Evolutionary conservation across 2,329 filamentous ascomycete genomes (phyloP).

Genomic region (Cladophialophora chaetospira): DNA sequence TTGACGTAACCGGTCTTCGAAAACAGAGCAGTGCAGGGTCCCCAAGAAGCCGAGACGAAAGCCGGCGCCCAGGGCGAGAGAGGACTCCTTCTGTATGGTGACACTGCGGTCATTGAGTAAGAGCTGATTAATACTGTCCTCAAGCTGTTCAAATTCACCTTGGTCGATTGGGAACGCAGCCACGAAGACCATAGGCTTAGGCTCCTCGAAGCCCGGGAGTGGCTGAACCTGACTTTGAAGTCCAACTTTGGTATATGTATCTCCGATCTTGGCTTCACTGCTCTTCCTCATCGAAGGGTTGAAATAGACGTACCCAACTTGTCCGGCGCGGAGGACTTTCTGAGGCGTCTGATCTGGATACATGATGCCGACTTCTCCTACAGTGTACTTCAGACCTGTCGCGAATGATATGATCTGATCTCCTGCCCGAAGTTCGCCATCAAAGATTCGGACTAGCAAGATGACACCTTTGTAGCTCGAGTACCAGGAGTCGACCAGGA

Average conservation of each 20-base stretch:
- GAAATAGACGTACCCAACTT: slow-evolving; percentile 96
- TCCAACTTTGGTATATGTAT: slow-evolving; percentile 86
- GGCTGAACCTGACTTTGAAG: slow-evolving; percentile 74
- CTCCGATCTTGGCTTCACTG: slow-evolving; percentile 92
- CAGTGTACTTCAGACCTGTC: slow-evolving; percentile 84
- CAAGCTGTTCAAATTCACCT: slow-evolving; percentile 78
- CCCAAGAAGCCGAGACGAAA: slow-evolving; percentile 94
- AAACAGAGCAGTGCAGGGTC: slow-evolving; percentile 98
- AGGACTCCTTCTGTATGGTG: slow-evolving; percentile 89
- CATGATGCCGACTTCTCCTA: slow-evolving; percentile 96
- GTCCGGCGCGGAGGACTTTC: slow-evolving; percentile 77
- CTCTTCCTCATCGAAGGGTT: slow-evolving; percentile 98
- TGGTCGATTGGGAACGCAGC: slow-evolving; percentile 95
- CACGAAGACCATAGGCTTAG: slow-evolving; percentile 98
- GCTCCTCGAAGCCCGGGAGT: slow-evolving; percentile 91
- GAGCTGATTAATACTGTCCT: slow-evolving; percentile 92
- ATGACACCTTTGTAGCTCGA: slow-evolving; percentile 94
- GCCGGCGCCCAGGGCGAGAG: slow-evolving; percentile 87
- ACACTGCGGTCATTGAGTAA: slow-evolving; percentile 94
- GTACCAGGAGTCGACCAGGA: slow-evolving; percentile 98
- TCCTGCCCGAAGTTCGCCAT: slow-evolving; percentile 78
- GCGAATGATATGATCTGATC: slow-evolving; percentile 86
- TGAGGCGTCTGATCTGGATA: slow-evolving; percentile 86
- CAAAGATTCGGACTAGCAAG: slow-evolving; percentile 85
- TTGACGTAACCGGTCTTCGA: slow-evolving; percentile 90